These are phyloP conservation scores for Penicillium odoratum DNA, from an alignment of 495 filamentous ascomycete species.

Conservation along the genomic window DNA sequence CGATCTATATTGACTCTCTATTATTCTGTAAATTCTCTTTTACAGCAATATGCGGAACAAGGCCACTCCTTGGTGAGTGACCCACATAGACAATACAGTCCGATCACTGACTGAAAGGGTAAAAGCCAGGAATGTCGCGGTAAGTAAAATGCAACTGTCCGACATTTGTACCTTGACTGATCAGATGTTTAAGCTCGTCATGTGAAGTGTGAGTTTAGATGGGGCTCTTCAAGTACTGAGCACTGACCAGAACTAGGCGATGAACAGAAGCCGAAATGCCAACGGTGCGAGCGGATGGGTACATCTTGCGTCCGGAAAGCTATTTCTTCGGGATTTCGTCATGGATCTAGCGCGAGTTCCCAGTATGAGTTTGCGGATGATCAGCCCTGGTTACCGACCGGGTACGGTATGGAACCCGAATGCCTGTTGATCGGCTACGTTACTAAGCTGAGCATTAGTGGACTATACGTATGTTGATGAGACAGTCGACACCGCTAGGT, in stretches of 20 bases:
- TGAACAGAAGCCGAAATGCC: slow-evolving; percentile 21
- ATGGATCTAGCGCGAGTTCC: slow-evolving; percentile 27
- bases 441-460: slow-evolving; percentile 10
- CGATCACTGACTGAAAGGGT: slow-evolving; percentile 12
- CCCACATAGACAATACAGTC: slow-evolving; percentile 3
- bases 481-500: slow-evolving; percentile 21
- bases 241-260: slow-evolving; percentile 13
- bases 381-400: slow-evolving; percentile 23
- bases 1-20: slow-evolving; percentile 1
- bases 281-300: slow-evolving; percentile 19
- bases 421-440: neutral
- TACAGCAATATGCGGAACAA: slow-evolving; percentile 18
- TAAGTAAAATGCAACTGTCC: slow-evolving; percentile 7
- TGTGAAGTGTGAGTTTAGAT: slow-evolving; percentile 21
- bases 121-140: slow-evolving; percentile 23
- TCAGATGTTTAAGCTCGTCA: slow-evolving; percentile 13
- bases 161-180: neutral
- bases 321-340: slow-evolving; percentile 18
- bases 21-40: neutral
- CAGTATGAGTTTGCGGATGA: slow-evolving; percentile 25
- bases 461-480: slow-evolving; percentile 25
- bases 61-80: slow-evolving; percentile 22
- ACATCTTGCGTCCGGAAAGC: slow-evolving; percentile 22
- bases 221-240: neutral
- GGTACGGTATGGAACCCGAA: slow-evolving; percentile 5